phyloP scores from a whole-genome alignment of 2,329 filamentous ascomycete species.

The Dothideomycetes sp. region DNA sequence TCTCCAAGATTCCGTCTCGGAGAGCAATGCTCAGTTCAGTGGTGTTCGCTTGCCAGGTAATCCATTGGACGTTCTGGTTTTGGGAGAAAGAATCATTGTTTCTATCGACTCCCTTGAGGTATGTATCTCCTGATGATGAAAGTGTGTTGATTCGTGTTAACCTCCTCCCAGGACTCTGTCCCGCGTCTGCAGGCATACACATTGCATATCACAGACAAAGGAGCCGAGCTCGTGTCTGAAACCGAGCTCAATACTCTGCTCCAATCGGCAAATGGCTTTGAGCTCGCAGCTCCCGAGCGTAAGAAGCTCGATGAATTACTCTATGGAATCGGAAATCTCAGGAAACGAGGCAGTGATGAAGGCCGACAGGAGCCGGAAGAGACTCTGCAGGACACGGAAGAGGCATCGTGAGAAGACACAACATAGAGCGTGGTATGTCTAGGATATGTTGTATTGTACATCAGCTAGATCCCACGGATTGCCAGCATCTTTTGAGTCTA shows the following conservation, averaged over 20 bases:
- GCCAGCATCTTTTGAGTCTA: too few relatives aligned
- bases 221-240: constrained; percentile 1
- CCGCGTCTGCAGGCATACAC: constrained; percentile 8
- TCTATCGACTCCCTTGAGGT: constrained; percentile 8
- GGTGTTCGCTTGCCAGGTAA: constrained; percentile 29
- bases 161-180: too few relatives aligned
- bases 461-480: too few relatives aligned
- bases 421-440: too few relatives aligned
- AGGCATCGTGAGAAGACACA: too few relatives aligned
- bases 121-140: background rate
- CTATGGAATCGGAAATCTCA: constrained; percentile 40
- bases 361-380: constrained; percentile 12
- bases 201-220: background rate
- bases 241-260: constrained; percentile 14
- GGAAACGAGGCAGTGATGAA: constrained; percentile 34
- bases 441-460: too few relatives aligned
- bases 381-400: too few relatives aligned
- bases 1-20: constrained; percentile 30
- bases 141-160: too few relatives aligned
- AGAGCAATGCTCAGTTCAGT: background rate
- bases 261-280: constrained; percentile 13
- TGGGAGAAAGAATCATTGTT: constrained; percentile 18
- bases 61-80: constrained; percentile 51
- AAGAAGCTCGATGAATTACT: constrained; percentile 36
- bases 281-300: constrained; percentile 22